phyloP scores from a whole-genome alignment of 2,329 filamentous ascomycete species.

The Knoxdaviesia capensis region DNA sequence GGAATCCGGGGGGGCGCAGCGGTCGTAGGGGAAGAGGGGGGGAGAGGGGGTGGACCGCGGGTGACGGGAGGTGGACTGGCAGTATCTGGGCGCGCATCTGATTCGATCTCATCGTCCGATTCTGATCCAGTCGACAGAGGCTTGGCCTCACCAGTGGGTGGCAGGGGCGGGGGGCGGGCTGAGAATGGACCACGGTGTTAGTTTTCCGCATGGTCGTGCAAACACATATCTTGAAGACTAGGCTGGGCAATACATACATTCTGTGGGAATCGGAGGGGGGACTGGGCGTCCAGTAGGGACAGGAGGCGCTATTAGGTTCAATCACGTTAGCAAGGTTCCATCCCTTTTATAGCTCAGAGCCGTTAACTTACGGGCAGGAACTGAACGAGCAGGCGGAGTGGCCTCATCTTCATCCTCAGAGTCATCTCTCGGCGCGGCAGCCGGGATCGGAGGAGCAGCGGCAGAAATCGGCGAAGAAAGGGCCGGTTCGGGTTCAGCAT shows the following conservation, averaged over 20 bases:
- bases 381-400: slow-evolving; percentile 4
- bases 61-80: slow-evolving; percentile 18
- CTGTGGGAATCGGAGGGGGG: neutral
- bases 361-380: neutral
- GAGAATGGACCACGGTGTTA: neutral
- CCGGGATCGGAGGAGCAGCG: too few relatives aligned
- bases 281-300: neutral
- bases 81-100: slow-evolving; percentile 10
- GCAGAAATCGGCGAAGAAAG: too few relatives aligned
- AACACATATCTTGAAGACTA: neutral
- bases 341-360: too few relatives aligned
- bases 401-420: slow-evolving; percentile 14
- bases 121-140: slow-evolving; percentile 59
- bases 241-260: neutral
- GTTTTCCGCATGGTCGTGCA: neutral
- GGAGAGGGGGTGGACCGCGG: slow-evolving; percentile 20
- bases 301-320: neutral
- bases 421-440: slow-evolving; percentile 16
- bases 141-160: neutral
- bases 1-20: slow-evolving; percentile 10
- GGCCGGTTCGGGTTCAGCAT: slow-evolving; percentile 4
- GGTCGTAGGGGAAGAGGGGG: slow-evolving; percentile 7
- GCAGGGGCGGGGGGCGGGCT: neutral
- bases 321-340: too few relatives aligned
- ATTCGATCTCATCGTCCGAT: slow-evolving; percentile 67